Percentiles rank a stretch among this genome's conserved stretches.
These are phyloP conservation scores for Spergularia marina DNA, from an alignment of 148 eudicot species.

Conservation along the genomic window DNA sequence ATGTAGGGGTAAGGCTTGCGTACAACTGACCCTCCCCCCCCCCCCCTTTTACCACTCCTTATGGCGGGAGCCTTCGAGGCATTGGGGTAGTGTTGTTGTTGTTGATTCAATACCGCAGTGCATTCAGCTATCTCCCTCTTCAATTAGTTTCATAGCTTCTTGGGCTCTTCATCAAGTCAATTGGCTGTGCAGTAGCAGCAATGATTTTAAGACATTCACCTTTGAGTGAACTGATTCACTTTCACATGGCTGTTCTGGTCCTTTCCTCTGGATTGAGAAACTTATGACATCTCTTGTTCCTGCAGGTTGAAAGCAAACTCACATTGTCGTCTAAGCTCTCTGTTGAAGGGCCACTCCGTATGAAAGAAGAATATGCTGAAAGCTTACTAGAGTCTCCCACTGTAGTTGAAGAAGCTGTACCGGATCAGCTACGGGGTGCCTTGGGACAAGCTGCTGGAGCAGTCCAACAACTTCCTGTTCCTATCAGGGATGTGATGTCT, in stretches of 20 bases:
- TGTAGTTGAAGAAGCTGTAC: conserved; percentile 64
- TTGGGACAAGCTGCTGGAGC: conserved; percentile 60
- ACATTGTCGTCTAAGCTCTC: conserved; percentile 55
- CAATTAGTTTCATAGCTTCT: no score
- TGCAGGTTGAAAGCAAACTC: conserved; percentile 78
- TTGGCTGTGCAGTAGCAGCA: background rate
- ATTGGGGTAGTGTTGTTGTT: no score
- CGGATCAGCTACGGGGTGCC: conserved; percentile 66
- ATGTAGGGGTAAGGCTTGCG: no score
- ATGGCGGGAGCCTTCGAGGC: no score
- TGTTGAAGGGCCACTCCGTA: conserved; percentile 84
- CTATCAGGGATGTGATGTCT: conserved; percentile 57
- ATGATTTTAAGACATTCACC: no score
- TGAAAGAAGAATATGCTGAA: conserved; percentile 85
- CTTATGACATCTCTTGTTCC: conserved; percentile 22
- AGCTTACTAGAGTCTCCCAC: conserved; percentile 63
- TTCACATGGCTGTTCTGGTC: background rate
- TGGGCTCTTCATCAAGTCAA: background rate
- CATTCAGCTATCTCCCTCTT: no score
- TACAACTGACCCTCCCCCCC: no score
- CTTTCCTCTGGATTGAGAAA: background rate
- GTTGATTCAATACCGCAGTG: no score
- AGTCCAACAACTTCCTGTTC: conserved; percentile 78
- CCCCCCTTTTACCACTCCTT: no score
- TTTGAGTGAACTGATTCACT: no score